A percentile compares a stretch with the other conserved stretches of the same genome.
phyloP scores from a whole-genome alignment of 129 eudicot genomes.

The Ambrosia artemisiifolia region DNA sequence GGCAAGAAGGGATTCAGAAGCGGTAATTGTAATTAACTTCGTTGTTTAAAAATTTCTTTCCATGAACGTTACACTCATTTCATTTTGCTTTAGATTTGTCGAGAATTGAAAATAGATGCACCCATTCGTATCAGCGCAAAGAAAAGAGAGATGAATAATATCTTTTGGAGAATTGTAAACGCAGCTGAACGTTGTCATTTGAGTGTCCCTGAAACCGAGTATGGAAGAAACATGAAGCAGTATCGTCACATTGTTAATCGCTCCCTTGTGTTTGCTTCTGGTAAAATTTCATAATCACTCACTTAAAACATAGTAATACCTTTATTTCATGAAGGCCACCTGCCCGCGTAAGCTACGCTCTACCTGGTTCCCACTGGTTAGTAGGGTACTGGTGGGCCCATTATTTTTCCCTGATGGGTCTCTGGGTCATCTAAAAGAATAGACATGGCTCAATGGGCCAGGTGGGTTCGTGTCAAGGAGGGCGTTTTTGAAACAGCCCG shows the following conservation, averaged over 20 bases:
- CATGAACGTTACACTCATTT: constrained; percentile 11
- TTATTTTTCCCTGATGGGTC: too few species aligned
- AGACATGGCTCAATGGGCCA: not conserved
- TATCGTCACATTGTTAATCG: constrained; percentile 57
- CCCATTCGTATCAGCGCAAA: constrained; percentile 74
- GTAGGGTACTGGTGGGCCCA: too few species aligned
- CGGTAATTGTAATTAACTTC: constrained; percentile 53
- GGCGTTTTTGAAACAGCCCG: not conserved
- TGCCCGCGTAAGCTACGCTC: too few species aligned
- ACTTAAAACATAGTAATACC: not conserved
- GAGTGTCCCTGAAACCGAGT: constrained; percentile 76
- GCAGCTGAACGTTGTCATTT: constrained; percentile 80
- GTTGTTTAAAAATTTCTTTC: not conserved
- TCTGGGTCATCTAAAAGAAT: too few species aligned
- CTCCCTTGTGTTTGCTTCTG: constrained; percentile 72
- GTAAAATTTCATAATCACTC: constrained; percentile 25
- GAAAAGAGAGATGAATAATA: constrained; percentile 71
- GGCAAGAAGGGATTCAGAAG: constrained; percentile 67
- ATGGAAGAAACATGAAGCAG: constrained; percentile 71
- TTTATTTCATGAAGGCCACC: too few species aligned
- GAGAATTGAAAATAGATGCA: constrained; percentile 72
- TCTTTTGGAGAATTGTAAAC: constrained; percentile 60
- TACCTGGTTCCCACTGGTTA: too few species aligned
- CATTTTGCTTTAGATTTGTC: constrained; percentile 51
- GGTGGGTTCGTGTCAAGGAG: not conserved